These are phyloP conservation scores for Dactylellina haptotyla DNA, from an alignment of 2,329 filamentous ascomycete genomes.

Conservation along the genomic window DNA sequence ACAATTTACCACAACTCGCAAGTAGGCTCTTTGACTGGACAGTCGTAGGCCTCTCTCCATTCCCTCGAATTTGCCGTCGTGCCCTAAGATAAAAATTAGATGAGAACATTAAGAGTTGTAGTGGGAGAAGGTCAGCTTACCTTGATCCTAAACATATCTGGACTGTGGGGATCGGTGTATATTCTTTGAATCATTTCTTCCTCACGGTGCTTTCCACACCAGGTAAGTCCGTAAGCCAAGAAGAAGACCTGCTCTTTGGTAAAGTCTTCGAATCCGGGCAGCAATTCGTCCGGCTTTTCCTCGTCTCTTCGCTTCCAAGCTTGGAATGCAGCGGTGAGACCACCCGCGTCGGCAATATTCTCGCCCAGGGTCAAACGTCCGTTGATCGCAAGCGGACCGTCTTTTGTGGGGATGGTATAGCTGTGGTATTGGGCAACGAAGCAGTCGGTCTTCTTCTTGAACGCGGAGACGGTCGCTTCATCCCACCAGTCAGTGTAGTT, in stretches of 20 bases:
- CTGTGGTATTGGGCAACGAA: slow-evolving; percentile 75
- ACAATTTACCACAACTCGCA: slow-evolving; percentile 74
- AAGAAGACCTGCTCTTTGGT: slow-evolving; percentile 77
- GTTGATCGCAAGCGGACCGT: slow-evolving; percentile 71
- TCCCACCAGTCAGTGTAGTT: slow-evolving; percentile 76
- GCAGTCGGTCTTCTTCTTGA: slow-evolving; percentile 70
- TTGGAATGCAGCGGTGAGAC: slow-evolving; percentile 70
- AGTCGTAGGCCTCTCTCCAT: slow-evolving; percentile 75
- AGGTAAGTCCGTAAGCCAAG: slow-evolving; percentile 72
- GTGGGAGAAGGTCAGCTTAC: slow-evolving; percentile 57
- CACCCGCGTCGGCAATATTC: slow-evolving; percentile 77
- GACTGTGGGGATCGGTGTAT: slow-evolving; percentile 73
- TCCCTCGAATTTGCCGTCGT: slow-evolving; percentile 74
- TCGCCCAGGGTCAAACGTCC: slow-evolving; percentile 73
- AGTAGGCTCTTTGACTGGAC: slow-evolving; percentile 71
- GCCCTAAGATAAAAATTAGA: slow-evolving; percentile 61
- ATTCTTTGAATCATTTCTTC: slow-evolving; percentile 69
- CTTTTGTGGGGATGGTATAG: slow-evolving; percentile 69
- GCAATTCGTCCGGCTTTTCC: slow-evolving; percentile 65
- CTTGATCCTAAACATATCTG: slow-evolving; percentile 70
- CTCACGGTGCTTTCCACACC: slow-evolving; percentile 73
- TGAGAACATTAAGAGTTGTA: not conserved
- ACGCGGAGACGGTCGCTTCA: slow-evolving; percentile 68
- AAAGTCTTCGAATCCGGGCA: slow-evolving; percentile 72
- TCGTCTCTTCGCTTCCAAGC: slow-evolving; percentile 72